Percentiles rank a stretch among this genome's conserved stretches.
Conservation (phyloP, 345 rosid species). For the Eucalyptus caleyi region DNA sequence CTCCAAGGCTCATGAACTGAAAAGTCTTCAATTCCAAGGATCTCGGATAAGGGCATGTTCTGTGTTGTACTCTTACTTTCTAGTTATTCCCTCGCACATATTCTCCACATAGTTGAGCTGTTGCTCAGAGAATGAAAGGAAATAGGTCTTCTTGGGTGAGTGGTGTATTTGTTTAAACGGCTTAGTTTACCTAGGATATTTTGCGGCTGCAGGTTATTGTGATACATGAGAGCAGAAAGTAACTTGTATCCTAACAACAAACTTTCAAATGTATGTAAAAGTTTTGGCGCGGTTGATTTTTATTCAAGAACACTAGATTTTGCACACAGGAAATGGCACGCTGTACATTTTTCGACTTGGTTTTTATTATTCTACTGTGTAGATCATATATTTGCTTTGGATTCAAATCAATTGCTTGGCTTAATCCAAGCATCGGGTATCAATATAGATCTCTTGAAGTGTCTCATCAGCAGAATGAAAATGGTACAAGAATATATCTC, state of each 20-base stretch:
- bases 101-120: background rate
- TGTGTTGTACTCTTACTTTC: background rate
- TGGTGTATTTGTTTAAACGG: background rate
- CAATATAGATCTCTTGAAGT: background rate
- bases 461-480: background rate
- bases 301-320: background rate
- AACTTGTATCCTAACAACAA: background rate
- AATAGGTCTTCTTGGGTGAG: background rate
- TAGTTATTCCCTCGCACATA: background rate
- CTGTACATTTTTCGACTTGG: background rate
- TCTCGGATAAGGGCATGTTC: background rate
- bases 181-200: background rate
- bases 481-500: background rate
- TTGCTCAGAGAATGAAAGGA: background rate
- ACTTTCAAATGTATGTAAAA: background rate
- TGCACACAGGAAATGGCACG: background rate
- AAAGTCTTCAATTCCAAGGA: background rate
- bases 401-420: background rate
- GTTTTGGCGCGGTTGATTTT: background rate
- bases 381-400: background rate
- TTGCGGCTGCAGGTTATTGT: background rate
- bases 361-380: background rate
- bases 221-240: background rate
- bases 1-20: constrained; percentile 17
- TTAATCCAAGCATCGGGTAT: background rate